phyloP scores from a whole-genome alignment of 1,284 basidiomycete species.

The Pseudozyma tsukubaensis region DNA sequence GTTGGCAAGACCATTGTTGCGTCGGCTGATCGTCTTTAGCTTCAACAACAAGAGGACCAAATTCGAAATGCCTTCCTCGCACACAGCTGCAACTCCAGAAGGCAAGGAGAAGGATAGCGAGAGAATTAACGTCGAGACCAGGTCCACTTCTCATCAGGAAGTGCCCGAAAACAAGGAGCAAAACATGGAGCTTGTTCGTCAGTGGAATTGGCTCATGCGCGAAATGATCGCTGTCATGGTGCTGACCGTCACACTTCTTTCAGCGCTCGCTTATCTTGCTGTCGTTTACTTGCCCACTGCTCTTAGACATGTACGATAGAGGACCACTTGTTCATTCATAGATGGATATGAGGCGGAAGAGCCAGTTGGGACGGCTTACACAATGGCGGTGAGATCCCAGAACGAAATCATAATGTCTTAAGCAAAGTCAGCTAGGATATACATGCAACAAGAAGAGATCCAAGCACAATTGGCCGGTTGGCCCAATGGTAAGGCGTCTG shows the following conservation, averaged over 20 bases:
- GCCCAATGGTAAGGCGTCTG: conserved; percentile 62
- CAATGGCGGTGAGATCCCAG: too few species aligned
- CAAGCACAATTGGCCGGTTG: conserved; percentile 38
- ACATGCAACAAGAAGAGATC: background rate
- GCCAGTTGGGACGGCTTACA: too few species aligned
- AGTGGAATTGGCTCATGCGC: conserved; percentile 47
- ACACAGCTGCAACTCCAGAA: background rate
- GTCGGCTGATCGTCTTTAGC: conserved; percentile 50
- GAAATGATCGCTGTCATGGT: conserved; percentile 43
- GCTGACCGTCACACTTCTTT: background rate
- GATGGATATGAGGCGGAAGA: too few species aligned
- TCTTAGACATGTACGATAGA: background rate
- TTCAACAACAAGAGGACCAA: conserved; percentile 41
- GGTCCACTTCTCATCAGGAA: conserved; percentile 12
- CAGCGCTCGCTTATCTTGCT: background rate
- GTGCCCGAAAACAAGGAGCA: conserved; percentile 30
- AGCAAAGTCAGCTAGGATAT: too few species aligned
- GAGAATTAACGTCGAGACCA: conserved; percentile 32
- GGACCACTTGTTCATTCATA: too few species aligned
- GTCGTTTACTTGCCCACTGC: background rate
- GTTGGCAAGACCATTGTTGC: conserved; percentile 36
- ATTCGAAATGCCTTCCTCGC: conserved; percentile 32
- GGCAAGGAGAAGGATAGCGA: background rate
- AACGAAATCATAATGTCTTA: too few species aligned
- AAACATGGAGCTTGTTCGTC: conserved; percentile 21